Base-by-base conservation (phyloP, 352 stramenopile genomes). In the Lagenidium giganteum region DNA sequence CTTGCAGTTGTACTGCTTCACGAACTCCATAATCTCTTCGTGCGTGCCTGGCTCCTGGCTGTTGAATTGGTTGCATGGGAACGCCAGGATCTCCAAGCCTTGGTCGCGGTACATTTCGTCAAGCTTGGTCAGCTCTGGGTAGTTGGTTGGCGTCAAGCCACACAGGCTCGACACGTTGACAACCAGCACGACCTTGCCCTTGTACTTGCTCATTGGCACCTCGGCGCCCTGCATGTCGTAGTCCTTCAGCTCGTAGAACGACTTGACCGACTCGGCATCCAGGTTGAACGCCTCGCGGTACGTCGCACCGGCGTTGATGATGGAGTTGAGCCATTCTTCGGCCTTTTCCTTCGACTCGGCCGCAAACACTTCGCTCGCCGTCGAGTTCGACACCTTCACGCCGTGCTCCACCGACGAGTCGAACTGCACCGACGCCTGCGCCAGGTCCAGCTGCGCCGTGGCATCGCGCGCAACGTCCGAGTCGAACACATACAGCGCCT, bases 41-140 rank as follows among this genome's bases (percentile, higher is more conserved):
- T 64, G 40, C 21, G 51, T 42, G 9, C 61, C 71, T 12, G 87
- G 78, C 47, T 95, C 81, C 51, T 90, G 79, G 37, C 59, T 65
- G 36, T 64, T 60, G 47, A 96, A 96, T 49, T 96, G 85, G 45
- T 93, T 88, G 53, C 76, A 92, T 16, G 87, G 85, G 55, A 95
- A 95, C 3, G 71, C 75, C 22, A 96, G 50, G 7, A 92, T 47
- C 34, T 76, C 64, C 16, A 95, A 54, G 0, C 78, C 80, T 21
- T 61, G 60, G 2, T 56, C 42, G 29, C 49, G 51, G 44, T 84
- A 93, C 35, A 80, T 82, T 12, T 68, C 53, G 18, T 51, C 64
- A n/a, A n/a, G n/a, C 47, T 75, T 47, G 9, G 44, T 51, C 20
- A 87, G 64, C 68, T 87, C 61, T 55, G 60, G 67, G 70, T 87